These are phyloP conservation scores for Fomitopsis pinicola DNA, from an alignment of 1,284 basidiomycete genomes.

Conservation along the genomic window DNA sequence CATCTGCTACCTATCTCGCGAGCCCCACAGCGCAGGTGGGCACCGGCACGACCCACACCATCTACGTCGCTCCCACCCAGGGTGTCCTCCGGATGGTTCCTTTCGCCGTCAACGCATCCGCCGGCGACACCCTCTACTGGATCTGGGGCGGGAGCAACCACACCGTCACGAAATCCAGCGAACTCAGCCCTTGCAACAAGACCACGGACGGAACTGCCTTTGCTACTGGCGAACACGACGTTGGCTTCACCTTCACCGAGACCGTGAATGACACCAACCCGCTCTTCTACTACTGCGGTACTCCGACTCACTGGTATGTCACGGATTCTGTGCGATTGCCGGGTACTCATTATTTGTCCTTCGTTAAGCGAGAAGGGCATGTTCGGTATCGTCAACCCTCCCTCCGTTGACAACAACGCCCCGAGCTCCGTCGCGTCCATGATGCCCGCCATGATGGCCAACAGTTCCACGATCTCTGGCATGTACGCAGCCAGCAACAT, in stretches of 20 bases:
- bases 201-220: conserved; percentile 48
- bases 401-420: conserved; percentile 36
- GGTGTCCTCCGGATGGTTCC: conserved; percentile 73
- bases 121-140: conserved; percentile 72
- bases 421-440: conserved; percentile 44
- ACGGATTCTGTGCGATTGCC: not conserved
- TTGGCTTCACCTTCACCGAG: conserved; percentile 63
- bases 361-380: conserved; percentile 56
- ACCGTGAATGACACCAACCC: conserved; percentile 68
- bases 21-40: conserved; percentile 16
- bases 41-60: conserved; percentile 58
- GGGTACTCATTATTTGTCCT: not conserved
- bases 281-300: conserved; percentile 69
- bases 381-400: conserved; percentile 77
- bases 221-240: conserved; percentile 58
- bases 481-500: conserved; percentile 47
- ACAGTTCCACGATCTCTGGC: conserved; percentile 49
- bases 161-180: conserved; percentile 72
- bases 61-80: conserved; percentile 71
- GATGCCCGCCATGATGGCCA: conserved; percentile 45
- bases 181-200: conserved; percentile 67
- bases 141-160: conserved; percentile 72
- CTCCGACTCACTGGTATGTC: conserved; percentile 51
- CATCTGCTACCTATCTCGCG: conserved; percentile 37
- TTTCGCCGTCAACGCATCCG: conserved; percentile 66